Base-by-base conservation (phyloP, 306 rosid genomes). In the Vicia sativa region DNA sequence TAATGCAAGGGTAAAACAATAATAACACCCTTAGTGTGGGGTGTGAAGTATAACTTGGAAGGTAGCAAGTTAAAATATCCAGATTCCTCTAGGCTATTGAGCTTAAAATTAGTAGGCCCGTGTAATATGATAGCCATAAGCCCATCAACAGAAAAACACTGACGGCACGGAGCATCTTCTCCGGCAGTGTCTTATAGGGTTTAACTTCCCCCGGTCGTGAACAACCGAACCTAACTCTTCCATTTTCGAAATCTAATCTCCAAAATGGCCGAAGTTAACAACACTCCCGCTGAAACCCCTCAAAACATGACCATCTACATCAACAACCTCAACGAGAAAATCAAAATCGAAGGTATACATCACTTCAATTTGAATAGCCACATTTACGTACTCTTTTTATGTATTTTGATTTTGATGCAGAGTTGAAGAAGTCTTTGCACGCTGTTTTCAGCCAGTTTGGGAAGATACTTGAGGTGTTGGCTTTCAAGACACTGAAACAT, bases 401-500 rank as follows among this genome's bases (percentile, higher is more conserved):
- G 14, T 8, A 3, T 35, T 44, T 5, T 21, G 8, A 29, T 64
- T 23, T 42, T 29, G 62, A 62, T 71, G 71, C 77, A 90, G 97
- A 90, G 79, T 81, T 95, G 86, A 95, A 95, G 85, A 95, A 95
- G 72, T 88, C 97, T 25, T 74, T 95, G 70, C 49, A 75, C 60
- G 97, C 99, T 29, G 96, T 95, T 67, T 88, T 95, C 82, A 88
- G 92, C 18, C 99, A 95, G 79, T 95, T 95, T 66, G 99, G 99
- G 77, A 91, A 91, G 89, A 91, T 95, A 54, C 77, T 88, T 65
- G 99, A 91, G 52, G 97, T 95, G 35, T 72, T 87, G 31, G 97
- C 99, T 14, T 87, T 87, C 84, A 95, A 85, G 81, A 87, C 96
- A 23, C 81, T 95, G 52, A 95, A 95, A 80, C 99, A 91, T 78